phyloP scores from a whole-genome alignment of 169 alveolate genomes.

The Plasmodium fragile region DNA sequence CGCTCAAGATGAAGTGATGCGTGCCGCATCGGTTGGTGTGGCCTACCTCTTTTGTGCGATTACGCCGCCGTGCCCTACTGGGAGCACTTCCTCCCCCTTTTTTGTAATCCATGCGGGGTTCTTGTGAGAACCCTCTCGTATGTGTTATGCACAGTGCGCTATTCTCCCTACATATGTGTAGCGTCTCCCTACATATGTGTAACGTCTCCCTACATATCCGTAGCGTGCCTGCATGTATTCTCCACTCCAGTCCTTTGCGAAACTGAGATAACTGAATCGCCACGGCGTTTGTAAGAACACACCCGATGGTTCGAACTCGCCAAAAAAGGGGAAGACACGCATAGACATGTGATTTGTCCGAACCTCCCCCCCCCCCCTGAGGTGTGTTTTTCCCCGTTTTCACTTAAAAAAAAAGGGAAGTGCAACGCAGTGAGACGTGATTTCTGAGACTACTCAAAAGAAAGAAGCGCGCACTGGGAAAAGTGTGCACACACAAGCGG shows the following conservation, averaged over 20 bases:
- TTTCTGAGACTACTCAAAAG: neutral
- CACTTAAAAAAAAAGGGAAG: neutral
- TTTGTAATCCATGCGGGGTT: neutral
- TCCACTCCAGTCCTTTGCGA: neutral
- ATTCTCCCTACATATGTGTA: neutral
- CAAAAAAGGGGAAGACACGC: neutral
- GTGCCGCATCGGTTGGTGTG: neutral
- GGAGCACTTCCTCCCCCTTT: neutral
- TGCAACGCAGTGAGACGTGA: neutral
- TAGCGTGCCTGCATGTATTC: too few relatives aligned
- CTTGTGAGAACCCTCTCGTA: neutral
- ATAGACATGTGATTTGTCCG: neutral
- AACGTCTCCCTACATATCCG: neutral
- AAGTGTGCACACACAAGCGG: neutral
- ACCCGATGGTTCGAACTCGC: neutral
- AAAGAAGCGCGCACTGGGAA: neutral
- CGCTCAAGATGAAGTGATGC: conserved; percentile 29
- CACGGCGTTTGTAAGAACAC: neutral
- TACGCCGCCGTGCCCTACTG: neutral
- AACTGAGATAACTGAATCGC: neutral
- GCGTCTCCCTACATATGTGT: neutral
- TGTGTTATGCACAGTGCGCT: neutral
- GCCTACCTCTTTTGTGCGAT: neutral
- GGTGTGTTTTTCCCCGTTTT: neutral
- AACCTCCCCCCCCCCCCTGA: neutral